phyloP scores from a whole-genome alignment of 169 alveolate species.

The Babesia caballi region DNA sequence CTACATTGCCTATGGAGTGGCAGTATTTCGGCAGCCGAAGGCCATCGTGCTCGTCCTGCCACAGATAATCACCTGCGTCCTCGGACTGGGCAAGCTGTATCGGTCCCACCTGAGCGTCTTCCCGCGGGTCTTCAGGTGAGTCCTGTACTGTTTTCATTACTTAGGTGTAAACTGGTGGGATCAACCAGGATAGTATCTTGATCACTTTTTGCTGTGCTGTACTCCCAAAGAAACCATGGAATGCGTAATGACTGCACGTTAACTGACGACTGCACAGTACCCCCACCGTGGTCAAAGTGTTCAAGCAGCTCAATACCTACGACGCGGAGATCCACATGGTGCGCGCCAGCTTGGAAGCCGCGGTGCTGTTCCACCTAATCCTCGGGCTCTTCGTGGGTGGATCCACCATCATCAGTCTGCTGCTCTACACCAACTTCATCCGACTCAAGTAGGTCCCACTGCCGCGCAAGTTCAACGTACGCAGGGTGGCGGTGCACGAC shows the following conservation, averaged over 20 bases:
- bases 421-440: slow-evolving; percentile 45
- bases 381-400: not conserved
- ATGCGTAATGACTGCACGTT: not conserved
- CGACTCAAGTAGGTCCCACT: slow-evolving; percentile 13
- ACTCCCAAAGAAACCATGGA: not conserved
- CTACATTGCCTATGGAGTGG: slow-evolving; percentile 26
- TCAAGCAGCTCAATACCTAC: slow-evolving; percentile 19
- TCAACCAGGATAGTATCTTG: too few species aligned
- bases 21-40: slow-evolving; percentile 17
- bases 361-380: slow-evolving; percentile 27
- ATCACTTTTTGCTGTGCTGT: too few species aligned
- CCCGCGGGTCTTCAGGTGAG: slow-evolving; percentile 29
- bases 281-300: not conserved
- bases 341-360: slow-evolving; percentile 36
- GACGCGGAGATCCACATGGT: not conserved
- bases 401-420: slow-evolving; percentile 12
- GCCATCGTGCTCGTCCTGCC: slow-evolving; percentile 9
- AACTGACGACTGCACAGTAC: not conserved
- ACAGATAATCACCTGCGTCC: slow-evolving; percentile 36
- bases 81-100: slow-evolving; percentile 31
- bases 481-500: slow-evolving; percentile 17
- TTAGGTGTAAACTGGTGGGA: too few species aligned
- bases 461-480: not conserved
- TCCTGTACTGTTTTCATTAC: too few species aligned
- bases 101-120: not conserved